A percentile compares a stretch with the other conserved stretches of the same genome.
These are phyloP conservation scores for Medicago arabica DNA, from an alignment of 306 rosid genomes.

Conservation along the genomic window DNA sequence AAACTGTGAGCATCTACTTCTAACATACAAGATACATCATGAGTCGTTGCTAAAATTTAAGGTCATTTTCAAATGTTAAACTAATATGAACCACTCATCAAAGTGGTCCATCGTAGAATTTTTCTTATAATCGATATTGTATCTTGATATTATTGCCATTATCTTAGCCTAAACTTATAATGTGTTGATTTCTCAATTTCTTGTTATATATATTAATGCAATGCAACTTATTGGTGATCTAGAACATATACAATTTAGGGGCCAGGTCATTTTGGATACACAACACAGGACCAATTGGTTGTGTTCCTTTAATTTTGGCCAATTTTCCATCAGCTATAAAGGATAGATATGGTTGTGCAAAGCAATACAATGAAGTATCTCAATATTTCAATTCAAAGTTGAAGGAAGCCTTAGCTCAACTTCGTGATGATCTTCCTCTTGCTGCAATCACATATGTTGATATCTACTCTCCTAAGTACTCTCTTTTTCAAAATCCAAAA, in stretches of 20 bases:
- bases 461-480: slow-evolving; percentile 42
- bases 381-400: slow-evolving; percentile 57
- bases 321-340: slow-evolving; percentile 1
- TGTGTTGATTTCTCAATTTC: neutral
- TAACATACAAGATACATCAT: too few relatives aligned
- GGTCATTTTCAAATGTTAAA: too few relatives aligned
- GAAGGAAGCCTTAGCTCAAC: slow-evolving; percentile 53
- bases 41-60: too few relatives aligned
- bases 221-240: neutral
- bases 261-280: slow-evolving; percentile 53
- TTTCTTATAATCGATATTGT: too few relatives aligned
- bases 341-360: slow-evolving; percentile 60
- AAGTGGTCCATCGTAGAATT: too few relatives aligned
- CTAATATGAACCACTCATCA: too few relatives aligned
- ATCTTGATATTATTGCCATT: neutral
- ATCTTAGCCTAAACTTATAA: neutral
- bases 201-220: neutral
- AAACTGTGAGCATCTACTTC: too few relatives aligned
- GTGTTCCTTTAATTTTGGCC: slow-evolving; percentile 42
- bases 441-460: slow-evolving; percentile 71
- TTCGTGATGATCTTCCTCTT: slow-evolving; percentile 53
- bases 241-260: slow-evolving; percentile 46
- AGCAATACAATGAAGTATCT: slow-evolving; percentile 58
- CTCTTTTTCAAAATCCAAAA: slow-evolving; percentile 46
- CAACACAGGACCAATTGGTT: slow-evolving; percentile 50